phyloP scores from a whole-genome alignment of 2,329 filamentous ascomycete species.

The Hymenoscyphus scutula region DNA sequence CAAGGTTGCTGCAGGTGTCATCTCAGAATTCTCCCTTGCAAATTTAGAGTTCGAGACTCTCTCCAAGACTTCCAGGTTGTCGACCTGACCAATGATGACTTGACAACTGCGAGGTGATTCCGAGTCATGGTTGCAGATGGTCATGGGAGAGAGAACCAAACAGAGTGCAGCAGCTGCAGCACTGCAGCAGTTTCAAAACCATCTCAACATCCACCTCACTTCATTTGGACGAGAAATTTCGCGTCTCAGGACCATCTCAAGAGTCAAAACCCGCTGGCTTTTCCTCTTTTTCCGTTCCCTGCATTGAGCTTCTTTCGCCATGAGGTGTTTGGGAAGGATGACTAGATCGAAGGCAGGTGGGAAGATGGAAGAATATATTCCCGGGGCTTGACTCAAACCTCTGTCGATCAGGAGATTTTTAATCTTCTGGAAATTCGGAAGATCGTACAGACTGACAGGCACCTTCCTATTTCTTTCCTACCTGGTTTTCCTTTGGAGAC shows the following conservation, averaged over 20 bases:
- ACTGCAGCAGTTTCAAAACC: background rate
- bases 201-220: no score
- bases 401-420: background rate
- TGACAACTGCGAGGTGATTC: background rate
- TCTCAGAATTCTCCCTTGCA: background rate
- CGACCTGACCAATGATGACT: background rate
- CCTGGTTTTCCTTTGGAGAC: background rate
- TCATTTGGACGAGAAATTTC: slow-evolving; percentile 1
- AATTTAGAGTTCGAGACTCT: background rate
- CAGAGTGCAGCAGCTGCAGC: background rate
- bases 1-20: no score
- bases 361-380: background rate
- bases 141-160: slow-evolving; percentile 4
- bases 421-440: background rate
- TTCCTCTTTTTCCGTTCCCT: background rate
- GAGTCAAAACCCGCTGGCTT: background rate
- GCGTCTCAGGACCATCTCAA: background rate
- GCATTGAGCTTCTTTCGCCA: background rate
- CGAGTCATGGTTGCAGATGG: background rate
- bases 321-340: background rate
- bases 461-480: background rate
- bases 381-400: background rate
- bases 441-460: background rate
- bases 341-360: background rate
- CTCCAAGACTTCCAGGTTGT: no score